Evolutionary conservation across 2,329 filamentous ascomycete genomes (phyloP).

Genomic region (Capronia americana): DNA sequence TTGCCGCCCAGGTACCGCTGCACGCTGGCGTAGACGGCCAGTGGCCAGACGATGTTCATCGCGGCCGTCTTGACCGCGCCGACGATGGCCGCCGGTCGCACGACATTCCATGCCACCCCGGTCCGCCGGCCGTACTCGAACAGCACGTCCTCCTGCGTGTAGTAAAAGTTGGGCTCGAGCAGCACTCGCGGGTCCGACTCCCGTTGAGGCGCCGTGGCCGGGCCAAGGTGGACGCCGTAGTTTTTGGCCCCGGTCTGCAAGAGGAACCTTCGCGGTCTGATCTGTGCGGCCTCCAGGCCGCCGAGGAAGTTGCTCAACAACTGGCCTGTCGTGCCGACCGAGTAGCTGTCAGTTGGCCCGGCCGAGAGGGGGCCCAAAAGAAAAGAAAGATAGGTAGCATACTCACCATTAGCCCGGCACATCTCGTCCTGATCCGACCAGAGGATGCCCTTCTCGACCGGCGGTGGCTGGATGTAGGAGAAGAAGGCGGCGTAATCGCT

Average conservation of each 20-base stretch:
- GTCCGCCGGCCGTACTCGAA: constrained; percentile 49
- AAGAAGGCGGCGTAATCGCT: constrained; percentile 60
- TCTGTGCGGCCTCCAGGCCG: constrained; percentile 50
- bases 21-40: constrained; percentile 59
- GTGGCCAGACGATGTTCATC: constrained; percentile 57
- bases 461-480: constrained; percentile 55
- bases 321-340: constrained; percentile 19
- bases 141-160: constrained; percentile 59
- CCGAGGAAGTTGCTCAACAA: constrained; percentile 52
- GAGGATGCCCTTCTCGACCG: constrained; percentile 9
- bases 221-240: constrained; percentile 59
- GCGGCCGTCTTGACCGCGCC: constrained; percentile 57
- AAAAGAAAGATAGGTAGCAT: too few relatives aligned
- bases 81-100: constrained; percentile 56
- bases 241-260: constrained; percentile 61
- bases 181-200: constrained; percentile 54
- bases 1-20: constrained; percentile 49
- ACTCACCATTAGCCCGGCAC: too few relatives aligned
- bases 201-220: constrained; percentile 50
- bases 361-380: too few relatives aligned
- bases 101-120: constrained; percentile 53
- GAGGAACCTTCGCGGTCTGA: constrained; percentile 55
- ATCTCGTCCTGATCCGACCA: constrained; percentile 21
- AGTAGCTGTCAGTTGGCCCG: too few relatives aligned
- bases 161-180: constrained; percentile 61